Evolutionary conservation across 2,329 filamentous ascomycete genomes (phyloP).

Genomic region (Penicillium frequentans): DNA sequence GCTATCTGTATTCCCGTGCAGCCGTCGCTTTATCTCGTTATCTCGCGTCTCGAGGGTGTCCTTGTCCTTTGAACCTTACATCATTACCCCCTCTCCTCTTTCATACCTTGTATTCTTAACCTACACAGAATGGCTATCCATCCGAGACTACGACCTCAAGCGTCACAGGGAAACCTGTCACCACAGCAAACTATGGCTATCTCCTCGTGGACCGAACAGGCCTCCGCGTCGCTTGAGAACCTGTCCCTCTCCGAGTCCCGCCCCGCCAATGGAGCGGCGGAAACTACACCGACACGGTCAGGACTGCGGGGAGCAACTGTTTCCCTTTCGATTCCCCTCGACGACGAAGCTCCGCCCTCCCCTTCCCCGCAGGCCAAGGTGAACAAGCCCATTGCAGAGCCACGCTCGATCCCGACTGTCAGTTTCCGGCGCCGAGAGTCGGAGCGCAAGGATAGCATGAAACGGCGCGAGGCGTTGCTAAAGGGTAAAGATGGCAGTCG

Average conservation of each 20-base stretch:
- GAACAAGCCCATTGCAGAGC: slow-evolving; percentile 18
- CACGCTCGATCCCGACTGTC: slow-evolving; percentile 32
- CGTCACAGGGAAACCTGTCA: slow-evolving; percentile 29
- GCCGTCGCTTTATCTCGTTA: slow-evolving; percentile 18
- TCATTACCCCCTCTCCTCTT: slow-evolving; percentile 4
- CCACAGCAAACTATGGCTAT: slow-evolving; percentile 56
- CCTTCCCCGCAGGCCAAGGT: slow-evolving; percentile 31
- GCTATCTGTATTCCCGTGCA: slow-evolving; percentile 17
- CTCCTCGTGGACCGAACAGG: slow-evolving; percentile 64
- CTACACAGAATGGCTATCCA: slow-evolving; percentile 43
- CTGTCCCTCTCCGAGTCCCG: slow-evolving; percentile 33
- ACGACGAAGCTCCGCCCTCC: slow-evolving; percentile 49
- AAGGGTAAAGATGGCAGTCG: slow-evolving; percentile 91
- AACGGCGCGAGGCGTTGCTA: slow-evolving; percentile 70
- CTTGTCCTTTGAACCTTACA: slow-evolving; percentile 4
- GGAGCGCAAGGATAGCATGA: slow-evolving; percentile 61
- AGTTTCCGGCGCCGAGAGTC: slow-evolving; percentile 55
- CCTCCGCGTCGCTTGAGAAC: slow-evolving; percentile 38
- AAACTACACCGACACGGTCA: slow-evolving; percentile 55
- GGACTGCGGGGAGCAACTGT: slow-evolving; percentile 55
- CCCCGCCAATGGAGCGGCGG: slow-evolving; percentile 39
- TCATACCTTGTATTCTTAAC: neutral
- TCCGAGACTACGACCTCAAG: slow-evolving; percentile 33
- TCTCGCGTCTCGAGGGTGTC: slow-evolving; percentile 3
- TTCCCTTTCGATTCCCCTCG: slow-evolving; percentile 73